Base-by-base conservation (phyloP, 352 stramenopile genomes). In the Globisporangium parvum region DNA sequence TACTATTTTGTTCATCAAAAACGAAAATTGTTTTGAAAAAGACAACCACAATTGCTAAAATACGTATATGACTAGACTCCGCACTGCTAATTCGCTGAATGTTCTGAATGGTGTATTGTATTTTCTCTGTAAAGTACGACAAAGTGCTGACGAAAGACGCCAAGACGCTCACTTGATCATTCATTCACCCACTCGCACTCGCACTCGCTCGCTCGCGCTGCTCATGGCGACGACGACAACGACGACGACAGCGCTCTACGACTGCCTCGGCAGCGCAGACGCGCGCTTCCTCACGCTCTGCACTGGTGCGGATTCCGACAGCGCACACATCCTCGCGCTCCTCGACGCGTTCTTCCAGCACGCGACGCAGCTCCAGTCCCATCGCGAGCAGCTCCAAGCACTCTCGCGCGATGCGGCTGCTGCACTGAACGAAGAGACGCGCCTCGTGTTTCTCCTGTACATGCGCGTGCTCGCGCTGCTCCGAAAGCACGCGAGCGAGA, bases 271-370 rank as follows among this genome's bases (percentile, higher is more conserved):
- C 44, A 52, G 33, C 28, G 51, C 51, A 14, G 57, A 63, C 51
- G 50, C 57, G 44, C 18, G 14, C 51, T 59, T 63, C 24, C 33
- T 41, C 26, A 12, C 50, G 51, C 57, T 54, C 28, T 45, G 48
- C 21, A 37, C 45, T 12, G 31, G 31, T 8, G 12, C 31, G 6
- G 10, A 5, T 12, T 10, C 8, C 31, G 31, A 37, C 31, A 37
- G 31, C 0, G 0, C 44, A 0, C 9, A 44, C 1, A 12, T 50
- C 9, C 31, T 63, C 12, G 17, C 39, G 35, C 44, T 40, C 15
- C 33, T 63, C 12, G 51, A 63, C 35, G 37, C 44, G 20, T 63
- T 63, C 46, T 52, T 63, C 37, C 20, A 52, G 37, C 50, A 47
- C 4, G 57, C 51, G 14, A 57, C 57, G 20, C 18, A 10, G 4